Conservation (phyloP, 1,284 basidiomycete species). For the Cutaneotrichosporon sp. region DNA sequence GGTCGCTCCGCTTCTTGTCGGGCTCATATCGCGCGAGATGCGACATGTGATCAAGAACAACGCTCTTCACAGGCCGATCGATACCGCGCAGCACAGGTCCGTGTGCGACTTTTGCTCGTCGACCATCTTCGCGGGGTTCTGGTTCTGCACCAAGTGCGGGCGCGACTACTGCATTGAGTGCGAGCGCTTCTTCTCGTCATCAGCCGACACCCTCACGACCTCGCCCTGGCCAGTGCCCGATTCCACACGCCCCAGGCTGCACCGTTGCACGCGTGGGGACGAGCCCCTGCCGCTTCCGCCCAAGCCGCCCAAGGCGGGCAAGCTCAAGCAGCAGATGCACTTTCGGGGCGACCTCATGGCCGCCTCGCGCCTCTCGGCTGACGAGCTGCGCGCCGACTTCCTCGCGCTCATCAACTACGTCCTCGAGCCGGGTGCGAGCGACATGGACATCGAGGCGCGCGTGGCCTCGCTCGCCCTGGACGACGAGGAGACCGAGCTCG, state of each 20-base stretch:
- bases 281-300: slow-evolving; percentile 15
- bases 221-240: slow-evolving; percentile 56
- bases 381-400: slow-evolving; percentile 62
- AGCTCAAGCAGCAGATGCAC: slow-evolving; percentile 13
- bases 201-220: slow-evolving; percentile 58
- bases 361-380: slow-evolving; percentile 70
- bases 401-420: slow-evolving; percentile 37
- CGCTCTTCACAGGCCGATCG: slow-evolving; percentile 69
- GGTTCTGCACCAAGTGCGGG: slow-evolving; percentile 86
- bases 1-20: slow-evolving; percentile 69
- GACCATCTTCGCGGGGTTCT: slow-evolving; percentile 83
- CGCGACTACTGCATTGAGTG: slow-evolving; percentile 87
- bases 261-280: slow-evolving; percentile 15
- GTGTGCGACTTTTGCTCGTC: slow-evolving; percentile 92
- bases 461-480: slow-evolving; percentile 33
- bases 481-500: slow-evolving; percentile 26
- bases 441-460: slow-evolving; percentile 25
- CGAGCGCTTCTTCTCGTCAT: slow-evolving; percentile 68
- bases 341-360: slow-evolving; percentile 65
- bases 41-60: slow-evolving; percentile 64
- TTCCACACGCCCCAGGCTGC: slow-evolving; percentile 45
- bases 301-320: neutral
- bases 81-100: slow-evolving; percentile 70
- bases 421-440: slow-evolving; percentile 26
- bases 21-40: slow-evolving; percentile 67